A percentile compares a stretch with the other conserved stretches of the same genome.
Conservation (phyloP, 768 basidiomycete species). For the Leccinellum rugosiceps region DNA sequence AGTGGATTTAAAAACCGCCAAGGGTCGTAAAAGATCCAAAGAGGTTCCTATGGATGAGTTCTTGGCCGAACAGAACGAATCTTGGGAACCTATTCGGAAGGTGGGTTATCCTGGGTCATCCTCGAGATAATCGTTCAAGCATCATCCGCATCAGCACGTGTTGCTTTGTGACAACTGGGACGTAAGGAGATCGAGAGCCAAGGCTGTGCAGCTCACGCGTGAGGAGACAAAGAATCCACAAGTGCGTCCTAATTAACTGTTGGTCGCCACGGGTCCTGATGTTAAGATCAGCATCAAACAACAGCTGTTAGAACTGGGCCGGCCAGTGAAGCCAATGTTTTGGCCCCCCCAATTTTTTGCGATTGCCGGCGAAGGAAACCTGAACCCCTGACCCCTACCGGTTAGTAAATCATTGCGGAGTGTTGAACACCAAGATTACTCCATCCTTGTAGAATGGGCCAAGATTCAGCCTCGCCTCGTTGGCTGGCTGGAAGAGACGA, state of each 20-base stretch:
- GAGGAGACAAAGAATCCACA: conserved; percentile 1
- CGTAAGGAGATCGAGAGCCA: neutral
- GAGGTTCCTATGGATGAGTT: neutral
- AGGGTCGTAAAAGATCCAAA: neutral
- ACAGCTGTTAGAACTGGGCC: neutral
- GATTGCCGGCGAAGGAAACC: conserved; percentile 6
- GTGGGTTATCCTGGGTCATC: neutral
- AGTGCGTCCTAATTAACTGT: neutral
- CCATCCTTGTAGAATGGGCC: conserved; percentile 7
- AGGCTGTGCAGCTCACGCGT: neutral
- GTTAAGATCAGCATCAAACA: neutral
- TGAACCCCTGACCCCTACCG: conserved; percentile 1
- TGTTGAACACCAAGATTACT: neutral
- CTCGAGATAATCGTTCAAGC: neutral
- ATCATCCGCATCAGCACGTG: conserved; percentile 5
- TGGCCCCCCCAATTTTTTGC: neutral
- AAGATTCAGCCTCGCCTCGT: conserved; percentile 1
- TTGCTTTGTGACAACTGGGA: neutral
- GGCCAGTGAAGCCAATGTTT: neutral
- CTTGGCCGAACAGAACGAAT: neutral
- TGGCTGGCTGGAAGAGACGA: neutral
- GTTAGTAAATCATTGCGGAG: neutral
- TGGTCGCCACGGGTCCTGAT: neutral
- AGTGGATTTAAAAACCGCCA: neutral
- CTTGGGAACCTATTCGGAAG: neutral